phyloP scores from a whole-genome alignment of 2,329 filamentous ascomycete genomes.

The Arthroderma sp. region DNA sequence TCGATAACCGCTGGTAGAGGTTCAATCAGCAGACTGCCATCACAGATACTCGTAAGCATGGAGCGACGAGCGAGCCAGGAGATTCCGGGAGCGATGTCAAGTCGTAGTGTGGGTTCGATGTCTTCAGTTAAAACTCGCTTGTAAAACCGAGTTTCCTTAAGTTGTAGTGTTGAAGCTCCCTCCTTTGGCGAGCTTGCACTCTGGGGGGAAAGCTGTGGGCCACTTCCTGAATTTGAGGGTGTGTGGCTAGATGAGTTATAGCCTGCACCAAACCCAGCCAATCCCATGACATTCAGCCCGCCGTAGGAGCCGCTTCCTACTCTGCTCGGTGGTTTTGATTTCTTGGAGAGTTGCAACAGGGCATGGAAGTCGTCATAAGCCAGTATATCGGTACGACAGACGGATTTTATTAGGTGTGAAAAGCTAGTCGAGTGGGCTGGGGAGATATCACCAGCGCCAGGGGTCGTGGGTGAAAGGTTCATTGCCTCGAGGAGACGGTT shows the following conservation, averaged over 20 bases:
- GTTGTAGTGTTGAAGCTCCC: slow-evolving; percentile 35
- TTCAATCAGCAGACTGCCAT: slow-evolving; percentile 79
- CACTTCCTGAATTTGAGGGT: slow-evolving; percentile 44
- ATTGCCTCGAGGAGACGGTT: slow-evolving; percentile 48
- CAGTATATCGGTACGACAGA: slow-evolving; percentile 67
- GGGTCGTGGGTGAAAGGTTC: slow-evolving; percentile 37
- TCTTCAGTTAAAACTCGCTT: slow-evolving; percentile 81
- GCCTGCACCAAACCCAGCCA: slow-evolving; percentile 32
- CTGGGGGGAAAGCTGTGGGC: slow-evolving; percentile 28
- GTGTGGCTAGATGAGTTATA: slow-evolving; percentile 42
- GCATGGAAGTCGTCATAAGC: slow-evolving; percentile 77
- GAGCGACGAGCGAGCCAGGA: slow-evolving; percentile 86
- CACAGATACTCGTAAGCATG: slow-evolving; percentile 68
- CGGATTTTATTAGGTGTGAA: slow-evolving; percentile 66
- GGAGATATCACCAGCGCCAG: slow-evolving; percentile 38
- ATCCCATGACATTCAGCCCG: slow-evolving; percentile 46
- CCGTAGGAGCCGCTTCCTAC: slow-evolving; percentile 59
- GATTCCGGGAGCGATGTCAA: slow-evolving; percentile 79
- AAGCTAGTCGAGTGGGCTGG: slow-evolving; percentile 59
- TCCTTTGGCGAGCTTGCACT: slow-evolving; percentile 34
- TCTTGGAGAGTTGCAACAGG: slow-evolving; percentile 56
- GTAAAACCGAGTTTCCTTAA: slow-evolving; percentile 90
- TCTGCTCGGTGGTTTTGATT: slow-evolving; percentile 49
- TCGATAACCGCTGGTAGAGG: slow-evolving; percentile 51
- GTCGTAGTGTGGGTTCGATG: slow-evolving; percentile 80